Evolutionary conservation across 192 early-diverging fungal genomes (phyloP), one percentile per base, ranked within the genome.

Genomic region (Coemansia sp.): DNA sequence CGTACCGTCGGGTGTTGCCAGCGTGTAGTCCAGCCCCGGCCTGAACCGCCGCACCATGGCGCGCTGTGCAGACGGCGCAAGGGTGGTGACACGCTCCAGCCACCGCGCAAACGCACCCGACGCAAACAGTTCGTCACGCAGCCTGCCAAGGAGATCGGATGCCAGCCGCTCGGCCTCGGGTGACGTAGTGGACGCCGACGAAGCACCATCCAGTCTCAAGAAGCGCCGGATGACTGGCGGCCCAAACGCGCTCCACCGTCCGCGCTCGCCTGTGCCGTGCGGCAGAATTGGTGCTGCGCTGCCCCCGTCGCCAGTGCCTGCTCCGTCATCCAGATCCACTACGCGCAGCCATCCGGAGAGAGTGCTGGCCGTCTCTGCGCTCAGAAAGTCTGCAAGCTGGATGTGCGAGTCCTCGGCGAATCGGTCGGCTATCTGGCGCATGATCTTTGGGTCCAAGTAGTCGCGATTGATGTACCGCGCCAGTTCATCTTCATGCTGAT

Each of bases 11-110:
- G 84, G 77, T 8, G 90, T 87, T 11, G 88, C 93, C 9, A 94
- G 79, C 8, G 93, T 91, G 74, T 91, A 94, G 69, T 94, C 93
- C 57, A 93, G 82, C 8, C 93, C 93, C 3, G 90, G 85, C 48
- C 93, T 80, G 82, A 94, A 94, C 8, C 91, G 82, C 41, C 93
- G 87, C 7, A 86, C 87, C 60, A 80, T 68, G 19, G 85, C 83
- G 21, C 90, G 85, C 18, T 67, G 68, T 5, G 69, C 72, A 0
- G 58, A 56, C 10, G 85, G 71, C 6, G 75, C 61, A 7, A 90
- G 67, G 9, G 84, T 82, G 4, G 88, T 90, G 21, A 92, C 61
- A 15, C 82, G 62, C 46, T 72, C 63, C 37, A 93, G 76, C 85
- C 86, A 89, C 39, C 77, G 84, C 12, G 86, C 84, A 74, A 88